Evolutionary conservation across 257 asterid species (phyloP).

Genomic region (Lithospermum erythrorhizon): DNA sequence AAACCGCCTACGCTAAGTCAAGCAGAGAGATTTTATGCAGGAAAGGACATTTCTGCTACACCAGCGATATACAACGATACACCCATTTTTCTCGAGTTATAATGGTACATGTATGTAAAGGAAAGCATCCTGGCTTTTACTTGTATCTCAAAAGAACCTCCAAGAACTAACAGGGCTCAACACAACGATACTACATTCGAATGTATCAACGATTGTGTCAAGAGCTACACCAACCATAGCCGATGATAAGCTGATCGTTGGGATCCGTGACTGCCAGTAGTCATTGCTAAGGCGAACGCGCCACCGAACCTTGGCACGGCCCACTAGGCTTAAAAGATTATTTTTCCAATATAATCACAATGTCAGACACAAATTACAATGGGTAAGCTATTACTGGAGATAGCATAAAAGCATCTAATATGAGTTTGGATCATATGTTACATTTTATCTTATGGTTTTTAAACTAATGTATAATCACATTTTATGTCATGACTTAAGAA

Average conservation of each 20-base stretch:
- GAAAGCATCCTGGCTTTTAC: too few relatives aligned
- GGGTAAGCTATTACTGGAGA: background rate
- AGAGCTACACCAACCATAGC: background rate
- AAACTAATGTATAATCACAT: too few relatives aligned
- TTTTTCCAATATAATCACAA: background rate
- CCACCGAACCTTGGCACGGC: background rate
- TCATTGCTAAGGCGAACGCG: background rate
- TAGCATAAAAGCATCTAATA: too few relatives aligned
- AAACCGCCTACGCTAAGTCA: slow-evolving; percentile 26
- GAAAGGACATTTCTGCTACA: slow-evolving; percentile 27
- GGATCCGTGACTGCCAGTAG: background rate
- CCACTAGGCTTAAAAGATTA: background rate
- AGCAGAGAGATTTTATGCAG: slow-evolving; percentile 39
- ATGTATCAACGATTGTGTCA: background rate
- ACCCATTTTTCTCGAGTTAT: too few relatives aligned
- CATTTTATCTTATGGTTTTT: too few relatives aligned
- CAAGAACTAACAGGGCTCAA: too few relatives aligned
- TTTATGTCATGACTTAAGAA: too few relatives aligned
- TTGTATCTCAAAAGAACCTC: too few relatives aligned
- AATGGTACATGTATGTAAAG: too few relatives aligned
- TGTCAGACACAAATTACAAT: background rate
- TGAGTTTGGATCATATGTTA: too few relatives aligned
- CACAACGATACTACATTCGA: too few relatives aligned
- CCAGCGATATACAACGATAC: slow-evolving; percentile 18
- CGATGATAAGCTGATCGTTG: background rate